These are phyloP conservation scores for Clavaria fumosa DNA, from an alignment of 768 basidiomycete genomes.

Conservation along the genomic window DNA sequence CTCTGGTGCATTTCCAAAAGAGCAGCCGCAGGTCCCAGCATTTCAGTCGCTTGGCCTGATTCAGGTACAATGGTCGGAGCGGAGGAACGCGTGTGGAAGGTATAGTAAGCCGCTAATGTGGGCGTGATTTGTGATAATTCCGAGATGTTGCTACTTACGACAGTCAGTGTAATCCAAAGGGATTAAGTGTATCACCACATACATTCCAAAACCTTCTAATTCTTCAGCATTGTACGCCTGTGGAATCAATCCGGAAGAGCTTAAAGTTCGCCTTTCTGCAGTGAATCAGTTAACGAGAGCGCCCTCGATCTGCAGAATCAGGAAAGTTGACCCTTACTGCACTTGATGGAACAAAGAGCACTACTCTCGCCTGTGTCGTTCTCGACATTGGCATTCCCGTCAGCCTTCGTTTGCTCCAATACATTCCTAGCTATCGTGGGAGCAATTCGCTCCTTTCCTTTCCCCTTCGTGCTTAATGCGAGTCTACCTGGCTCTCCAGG, in stretches of 20 bases:
- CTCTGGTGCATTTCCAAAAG: slow-evolving; percentile 34
- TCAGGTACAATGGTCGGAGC: slow-evolving; percentile 13
- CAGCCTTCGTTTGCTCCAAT: too few relatives aligned
- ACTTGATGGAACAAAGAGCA: too few relatives aligned
- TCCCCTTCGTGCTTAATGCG: slow-evolving; percentile 9
- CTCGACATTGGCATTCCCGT: too few relatives aligned
- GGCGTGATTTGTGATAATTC: slow-evolving; percentile 43
- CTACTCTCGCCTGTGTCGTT: too few relatives aligned
- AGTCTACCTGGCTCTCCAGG: slow-evolving; percentile 27
- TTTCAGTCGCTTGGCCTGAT: slow-evolving; percentile 10
- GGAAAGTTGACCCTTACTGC: too few relatives aligned
- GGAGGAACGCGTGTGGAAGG: slow-evolving; percentile 32
- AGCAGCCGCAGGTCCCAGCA: slow-evolving; percentile 38
- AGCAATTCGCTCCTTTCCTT: background rate
- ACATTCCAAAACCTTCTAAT: slow-evolving; percentile 39
- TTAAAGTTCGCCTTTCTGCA: slow-evolving; percentile 28
- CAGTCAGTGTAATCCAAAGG: slow-evolving; percentile 3
- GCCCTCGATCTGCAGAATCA: too few relatives aligned
- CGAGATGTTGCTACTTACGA: slow-evolving; percentile 26
- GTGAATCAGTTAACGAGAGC: too few relatives aligned
- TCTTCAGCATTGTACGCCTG: slow-evolving; percentile 28
- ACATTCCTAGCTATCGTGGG: background rate
- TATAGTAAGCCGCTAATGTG: slow-evolving; percentile 38
- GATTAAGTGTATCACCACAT: slow-evolving; percentile 11
- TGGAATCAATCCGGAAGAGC: slow-evolving; percentile 35